Base-by-base conservation (phyloP, 495 filamentous ascomycete species). In the Penicillium desertorum region DNA sequence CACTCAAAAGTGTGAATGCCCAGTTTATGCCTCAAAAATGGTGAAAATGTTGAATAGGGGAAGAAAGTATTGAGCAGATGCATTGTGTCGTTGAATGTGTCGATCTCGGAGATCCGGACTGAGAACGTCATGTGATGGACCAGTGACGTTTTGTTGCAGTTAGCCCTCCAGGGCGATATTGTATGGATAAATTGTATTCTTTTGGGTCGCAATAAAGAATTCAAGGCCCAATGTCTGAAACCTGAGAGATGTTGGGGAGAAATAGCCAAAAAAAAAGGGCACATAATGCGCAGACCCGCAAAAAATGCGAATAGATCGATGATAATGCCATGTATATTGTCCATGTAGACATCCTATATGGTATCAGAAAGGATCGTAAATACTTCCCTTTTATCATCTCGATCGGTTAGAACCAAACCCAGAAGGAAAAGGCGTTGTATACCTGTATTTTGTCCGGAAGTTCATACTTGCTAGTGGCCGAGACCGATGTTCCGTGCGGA, bases 71-170 rank as follows among this genome's bases (percentile, higher is more conserved):
- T 32, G 45, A 50, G 47, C 27, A 46, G 9, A n/a, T 25, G 32
- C 52, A 36, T 45, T 20, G 30, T 17, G 37, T 22, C 53, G 29
- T 56, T 56, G 42, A 44, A 32, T 27, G 45, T 29, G 45, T 51
- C 39, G 45, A 50, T 57, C 55, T 34, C 23, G 54, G 47, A 51
- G 45, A 57, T 47, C 53, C 53, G 45, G 53, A 39, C 44, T 55
- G 42, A 47, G 53, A 32, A 55, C 53, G 53, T 55, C 53, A 55
- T 55, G 53, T 55, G 53, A 55, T 46, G 53, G 51, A 44, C 37
- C 44, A 39, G 53, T 55, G 53, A 55, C 53, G 53, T 46, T 55
- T 22, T 39, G 30, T 25, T 20, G 49, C 36, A 48, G 30, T 32
- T 32, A n/a, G 16, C 12, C 8, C 7, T 39, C 30, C 10, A 14